Conservation (phyloP, 208 protist genomes). For the Trypanosoma scelopori region DNA sequence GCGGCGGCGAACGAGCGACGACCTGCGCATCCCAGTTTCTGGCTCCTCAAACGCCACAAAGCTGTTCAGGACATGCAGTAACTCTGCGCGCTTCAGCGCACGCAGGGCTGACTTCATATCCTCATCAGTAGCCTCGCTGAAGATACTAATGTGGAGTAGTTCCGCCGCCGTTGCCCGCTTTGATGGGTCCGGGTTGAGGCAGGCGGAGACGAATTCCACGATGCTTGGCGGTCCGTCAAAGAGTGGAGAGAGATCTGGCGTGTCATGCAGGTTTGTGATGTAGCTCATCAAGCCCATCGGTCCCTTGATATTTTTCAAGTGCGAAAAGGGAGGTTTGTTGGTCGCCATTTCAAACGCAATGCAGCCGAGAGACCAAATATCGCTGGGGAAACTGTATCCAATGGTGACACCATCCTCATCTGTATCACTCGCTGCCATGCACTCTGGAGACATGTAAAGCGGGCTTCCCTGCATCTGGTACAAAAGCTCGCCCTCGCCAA, state of each 20-base stretch:
- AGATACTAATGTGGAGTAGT: slow-evolving; percentile 77
- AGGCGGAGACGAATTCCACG: slow-evolving; percentile 83
- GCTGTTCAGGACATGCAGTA: slow-evolving; percentile 83
- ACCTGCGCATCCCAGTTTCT: slow-evolving; percentile 3
- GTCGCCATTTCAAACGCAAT: slow-evolving; percentile 89
- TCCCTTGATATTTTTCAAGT: slow-evolving; percentile 71
- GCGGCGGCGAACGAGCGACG: neutral
- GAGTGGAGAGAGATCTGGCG: slow-evolving; percentile 78
- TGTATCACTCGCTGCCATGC: slow-evolving; percentile 75
- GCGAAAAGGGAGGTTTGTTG: slow-evolving; percentile 79
- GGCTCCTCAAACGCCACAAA: slow-evolving; percentile 86
- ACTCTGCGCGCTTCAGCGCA: slow-evolving; percentile 75
- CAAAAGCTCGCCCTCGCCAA: slow-evolving; percentile 60
- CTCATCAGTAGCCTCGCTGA: slow-evolving; percentile 65
- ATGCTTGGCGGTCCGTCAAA: slow-evolving; percentile 68
- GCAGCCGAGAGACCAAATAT: slow-evolving; percentile 90
- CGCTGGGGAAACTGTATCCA: slow-evolving; percentile 80
- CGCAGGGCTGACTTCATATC: slow-evolving; percentile 70
- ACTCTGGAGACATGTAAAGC: slow-evolving; percentile 90
- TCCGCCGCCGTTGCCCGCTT: slow-evolving; percentile 69
- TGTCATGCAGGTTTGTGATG: slow-evolving; percentile 80
- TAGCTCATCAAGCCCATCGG: slow-evolving; percentile 73
- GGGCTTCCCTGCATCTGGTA: slow-evolving; percentile 88
- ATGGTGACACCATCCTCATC: slow-evolving; percentile 67
- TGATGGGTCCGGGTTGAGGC: slow-evolving; percentile 68